Evolutionary conservation across 2,329 filamentous ascomycete species (phyloP), one percentile per base, ranked within the genome.

Genomic region (Aureobasidium uvarum): DNA sequence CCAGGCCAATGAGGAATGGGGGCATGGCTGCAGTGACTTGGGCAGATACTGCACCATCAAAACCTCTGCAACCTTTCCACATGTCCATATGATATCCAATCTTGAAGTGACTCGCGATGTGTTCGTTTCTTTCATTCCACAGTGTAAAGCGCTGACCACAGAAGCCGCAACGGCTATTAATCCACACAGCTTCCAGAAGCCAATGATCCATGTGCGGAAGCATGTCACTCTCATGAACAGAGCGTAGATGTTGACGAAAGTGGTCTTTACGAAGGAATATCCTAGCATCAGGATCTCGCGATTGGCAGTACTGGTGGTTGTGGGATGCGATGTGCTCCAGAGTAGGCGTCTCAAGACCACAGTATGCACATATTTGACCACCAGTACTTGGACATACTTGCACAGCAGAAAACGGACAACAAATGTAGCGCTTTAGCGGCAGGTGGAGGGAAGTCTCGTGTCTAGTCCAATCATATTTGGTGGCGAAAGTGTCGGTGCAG

Each of bases 361-460:
- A 54, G 8, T 54, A 54, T 11, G 50, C 31, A 20, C 50, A 54
- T 5, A 38, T 38, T 2, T 23, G 18, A 20, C 4, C 14, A 4
- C 50, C 50, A 5, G 31, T 23, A 5, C 5, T 23, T 16, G 28
- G 1, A 7, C 18, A 23, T 16, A 16, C 10, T 10, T 38, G 31
- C n/a, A 38, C 74, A 8, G 82, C 81, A 6, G 85, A 85, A 4
- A 82, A 74, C 2, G 85, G 85, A 41, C 84, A 83, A 70, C 85
- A 88, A 7, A 84, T 84, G 82, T 81, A 48, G 84, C 90, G 66
- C 87, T 84, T 88, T 83, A 91, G 66, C 81, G 81, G 77, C 85
- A 83, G 7, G 84, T 90, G 70, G 84, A 76, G 73, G 84, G 88
- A 68, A 86, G 78, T 56, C 71, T 91, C 88, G 73, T 91, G 88